Evolutionary conservation across 2,329 filamentous ascomycete species (phyloP).

Genomic region (Bipolaris cookei): DNA sequence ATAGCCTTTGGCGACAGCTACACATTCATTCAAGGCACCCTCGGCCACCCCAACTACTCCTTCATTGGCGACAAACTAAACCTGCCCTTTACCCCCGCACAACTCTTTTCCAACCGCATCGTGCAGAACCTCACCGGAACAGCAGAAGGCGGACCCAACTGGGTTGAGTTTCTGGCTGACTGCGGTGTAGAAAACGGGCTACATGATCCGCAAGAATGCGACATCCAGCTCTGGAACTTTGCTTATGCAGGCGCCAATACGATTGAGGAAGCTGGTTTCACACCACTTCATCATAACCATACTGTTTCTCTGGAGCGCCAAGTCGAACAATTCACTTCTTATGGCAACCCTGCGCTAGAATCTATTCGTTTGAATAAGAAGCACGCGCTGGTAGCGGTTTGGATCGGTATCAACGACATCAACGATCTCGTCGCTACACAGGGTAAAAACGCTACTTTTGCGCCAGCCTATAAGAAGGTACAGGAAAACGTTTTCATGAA

Average conservation of each 20-base stretch:
- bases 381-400: conserved; percentile 57
- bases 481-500: conserved; percentile 52
- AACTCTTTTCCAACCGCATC: conserved; percentile 57
- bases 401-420: conserved; percentile 66
- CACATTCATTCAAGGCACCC: conserved; percentile 61
- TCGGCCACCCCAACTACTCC: conserved; percentile 59
- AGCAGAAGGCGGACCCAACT: conserved; percentile 62
- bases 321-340: conserved; percentile 56
- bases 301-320: conserved; percentile 60
- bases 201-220: conserved; percentile 53
- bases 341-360: conserved; percentile 53
- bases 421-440: conserved; percentile 54
- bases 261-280: conserved; percentile 45
- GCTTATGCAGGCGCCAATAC: conserved; percentile 63
- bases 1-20: conserved; percentile 61
- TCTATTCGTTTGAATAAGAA: conserved; percentile 39
- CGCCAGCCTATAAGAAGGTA: conserved; percentile 54
- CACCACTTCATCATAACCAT: conserved; percentile 59
- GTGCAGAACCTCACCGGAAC: conserved; percentile 57
- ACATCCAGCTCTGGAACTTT: conserved; percentile 62
- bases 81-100: conserved; percentile 52
- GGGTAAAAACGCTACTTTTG: conserved; percentile 52
- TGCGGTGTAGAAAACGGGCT: conserved; percentile 57
- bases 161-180: conserved; percentile 60
- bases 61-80: conserved; percentile 63